phyloP scores from a whole-genome alignment of 495 filamentous ascomycete genomes.

The Daldinia bambusicola region DNA sequence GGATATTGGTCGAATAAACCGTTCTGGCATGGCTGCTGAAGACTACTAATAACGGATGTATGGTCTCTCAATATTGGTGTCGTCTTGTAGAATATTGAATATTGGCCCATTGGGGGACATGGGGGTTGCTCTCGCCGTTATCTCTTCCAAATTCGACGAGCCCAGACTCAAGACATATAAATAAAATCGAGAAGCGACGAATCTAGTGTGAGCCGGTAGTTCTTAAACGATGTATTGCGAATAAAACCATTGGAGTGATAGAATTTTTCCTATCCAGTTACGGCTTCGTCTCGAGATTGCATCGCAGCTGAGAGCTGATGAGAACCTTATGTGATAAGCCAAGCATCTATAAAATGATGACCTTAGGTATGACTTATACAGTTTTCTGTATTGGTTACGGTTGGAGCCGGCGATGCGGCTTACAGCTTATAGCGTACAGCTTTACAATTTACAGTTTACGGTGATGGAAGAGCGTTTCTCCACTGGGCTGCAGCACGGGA shows the following conservation, averaged over 20 bases:
- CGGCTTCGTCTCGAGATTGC: too few species aligned
- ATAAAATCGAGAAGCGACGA: neutral
- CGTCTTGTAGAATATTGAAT: neutral
- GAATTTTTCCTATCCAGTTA: too few species aligned
- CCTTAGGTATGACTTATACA: neutral
- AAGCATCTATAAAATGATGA: neutral
- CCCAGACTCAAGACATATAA: slow-evolving; percentile 1
- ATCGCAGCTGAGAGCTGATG: neutral
- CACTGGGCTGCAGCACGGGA: slow-evolving; percentile 1
- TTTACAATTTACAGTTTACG: neutral
- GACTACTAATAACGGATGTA: neutral
- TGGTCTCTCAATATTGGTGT: neutral
- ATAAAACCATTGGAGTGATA: neutral
- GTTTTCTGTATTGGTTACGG: too few species aligned
- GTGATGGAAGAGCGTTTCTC: slow-evolving; percentile 9
- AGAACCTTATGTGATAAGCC: too few species aligned
- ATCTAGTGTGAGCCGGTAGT: slow-evolving; percentile 13
- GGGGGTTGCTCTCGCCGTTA: neutral
- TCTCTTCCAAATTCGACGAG: neutral
- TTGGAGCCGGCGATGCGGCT: neutral
- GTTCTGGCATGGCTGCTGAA: neutral
- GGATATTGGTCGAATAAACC: slow-evolving; percentile 1
- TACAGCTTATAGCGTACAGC: too few species aligned
- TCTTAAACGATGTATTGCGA: slow-evolving; percentile 4
- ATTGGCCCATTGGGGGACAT: neutral